Conservation (phyloP, 2,329 filamentous ascomycete genomes). For the Grosmannia huntii region DNA sequence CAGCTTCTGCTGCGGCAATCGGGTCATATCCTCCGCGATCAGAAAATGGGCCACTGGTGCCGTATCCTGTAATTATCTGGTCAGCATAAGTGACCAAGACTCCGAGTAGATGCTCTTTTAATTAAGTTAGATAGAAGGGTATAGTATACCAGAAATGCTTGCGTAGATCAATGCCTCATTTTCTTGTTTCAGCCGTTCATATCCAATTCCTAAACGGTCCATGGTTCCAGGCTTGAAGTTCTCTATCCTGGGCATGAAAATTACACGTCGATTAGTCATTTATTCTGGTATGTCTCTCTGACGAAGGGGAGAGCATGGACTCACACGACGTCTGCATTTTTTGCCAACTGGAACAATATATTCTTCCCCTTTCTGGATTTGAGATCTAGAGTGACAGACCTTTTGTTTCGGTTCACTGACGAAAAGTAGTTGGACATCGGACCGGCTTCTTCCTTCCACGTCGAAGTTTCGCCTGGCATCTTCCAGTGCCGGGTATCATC, state of each 20-base stretch:
- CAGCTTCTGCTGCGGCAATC: constrained; percentile 6
- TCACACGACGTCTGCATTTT: constrained; percentile 6
- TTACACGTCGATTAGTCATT: background rate
- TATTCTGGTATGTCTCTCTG: background rate
- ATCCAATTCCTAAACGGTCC: constrained; percentile 7
- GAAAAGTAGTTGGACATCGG: constrained; percentile 19
- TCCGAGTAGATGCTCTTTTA: background rate
- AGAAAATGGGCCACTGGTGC: constrained; percentile 1
- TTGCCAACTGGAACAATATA: background rate
- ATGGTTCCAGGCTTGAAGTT: constrained; percentile 8
- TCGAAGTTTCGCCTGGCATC: background rate
- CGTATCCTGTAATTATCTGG: background rate
- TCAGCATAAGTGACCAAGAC: background rate
- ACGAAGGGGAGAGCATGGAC: background rate
- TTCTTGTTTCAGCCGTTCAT: constrained; percentile 1
- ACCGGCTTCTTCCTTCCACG: background rate
- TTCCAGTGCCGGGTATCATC: constrained; percentile 12
- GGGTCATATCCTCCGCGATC: constrained; percentile 7
- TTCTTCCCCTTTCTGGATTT: constrained; percentile 2
- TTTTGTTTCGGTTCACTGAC: constrained; percentile 7
- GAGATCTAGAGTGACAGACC: constrained; percentile 3
- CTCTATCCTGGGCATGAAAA: background rate
- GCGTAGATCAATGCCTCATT: constrained; percentile 5
- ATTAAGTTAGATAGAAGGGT: background rate
- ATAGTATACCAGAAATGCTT: constrained; percentile 1